phyloP scores from a whole-genome alignment of 148 eudicot genomes.

The Pouteria glomerata region DNA sequence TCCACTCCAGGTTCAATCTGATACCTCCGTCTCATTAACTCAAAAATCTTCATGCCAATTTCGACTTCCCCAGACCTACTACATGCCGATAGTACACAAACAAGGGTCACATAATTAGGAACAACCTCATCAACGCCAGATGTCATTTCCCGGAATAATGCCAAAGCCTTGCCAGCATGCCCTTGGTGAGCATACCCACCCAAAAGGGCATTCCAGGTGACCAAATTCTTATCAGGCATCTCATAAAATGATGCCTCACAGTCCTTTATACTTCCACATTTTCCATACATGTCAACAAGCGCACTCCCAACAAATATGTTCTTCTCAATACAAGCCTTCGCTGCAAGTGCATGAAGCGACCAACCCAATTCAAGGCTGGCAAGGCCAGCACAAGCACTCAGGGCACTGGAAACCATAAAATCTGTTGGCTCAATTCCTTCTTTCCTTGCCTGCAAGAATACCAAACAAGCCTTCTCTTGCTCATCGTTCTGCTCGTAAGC shows the following conservation, averaged over 20 bases:
- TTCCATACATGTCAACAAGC: conserved; percentile 66
- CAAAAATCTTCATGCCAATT: conserved; percentile 52
- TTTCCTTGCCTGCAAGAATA: conserved; percentile 32
- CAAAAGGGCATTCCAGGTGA: conserved; percentile 54
- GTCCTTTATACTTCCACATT: conserved; percentile 58
- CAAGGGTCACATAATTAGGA: conserved; percentile 56
- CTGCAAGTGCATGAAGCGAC: conserved; percentile 42
- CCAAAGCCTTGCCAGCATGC: conserved; percentile 44
- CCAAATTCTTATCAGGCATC: conserved; percentile 34
- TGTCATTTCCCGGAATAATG: conserved; percentile 35
- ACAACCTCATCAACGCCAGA: conserved; percentile 9
- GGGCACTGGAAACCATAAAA: conserved; percentile 54
- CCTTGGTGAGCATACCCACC: conserved; percentile 60
- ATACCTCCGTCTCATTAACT: conserved; percentile 36
- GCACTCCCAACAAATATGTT: conserved; percentile 53
- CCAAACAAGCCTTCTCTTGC: conserved; percentile 42
- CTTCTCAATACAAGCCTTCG: conserved; percentile 34
- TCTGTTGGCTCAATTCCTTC: conserved; percentile 33
- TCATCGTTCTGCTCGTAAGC: conserved; percentile 50
- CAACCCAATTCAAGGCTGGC: conserved; percentile 48
- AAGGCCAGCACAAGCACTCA: conserved; percentile 58
- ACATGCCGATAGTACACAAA: conserved; percentile 51
- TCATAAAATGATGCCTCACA: conserved; percentile 42
- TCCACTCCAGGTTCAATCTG: conserved; percentile 44
- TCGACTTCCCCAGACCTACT: conserved; percentile 52